Evolutionary conservation across 1,139 yeast species (phyloP).

Genomic region (Pichia sp.): DNA sequence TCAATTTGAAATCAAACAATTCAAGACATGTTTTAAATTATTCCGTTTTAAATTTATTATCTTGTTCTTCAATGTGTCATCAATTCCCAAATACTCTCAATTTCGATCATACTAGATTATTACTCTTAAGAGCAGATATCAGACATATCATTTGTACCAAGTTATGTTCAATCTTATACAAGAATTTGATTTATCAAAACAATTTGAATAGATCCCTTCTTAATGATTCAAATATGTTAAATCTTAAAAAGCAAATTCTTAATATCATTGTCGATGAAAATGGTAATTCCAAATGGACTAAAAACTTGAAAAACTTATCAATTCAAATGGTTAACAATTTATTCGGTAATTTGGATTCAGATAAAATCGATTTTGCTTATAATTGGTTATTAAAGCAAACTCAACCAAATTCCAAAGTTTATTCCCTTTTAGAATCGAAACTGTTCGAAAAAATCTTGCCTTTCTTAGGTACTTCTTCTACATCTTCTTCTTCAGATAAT

Average conservation of each 20-base stretch:
- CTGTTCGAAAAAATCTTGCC: slow-evolving; percentile 48
- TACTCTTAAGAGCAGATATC: slow-evolving; percentile 78
- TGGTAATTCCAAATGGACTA: slow-evolving; percentile 90
- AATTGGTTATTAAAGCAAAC: slow-evolving; percentile 85
- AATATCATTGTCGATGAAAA: slow-evolving; percentile 83
- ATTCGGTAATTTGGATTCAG: slow-evolving; percentile 29
- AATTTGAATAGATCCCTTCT: slow-evolving; percentile 32
- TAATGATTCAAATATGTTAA: slow-evolving; percentile 21
- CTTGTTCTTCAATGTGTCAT: slow-evolving; percentile 77
- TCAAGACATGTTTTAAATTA: slow-evolving; percentile 40
- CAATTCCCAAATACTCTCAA: slow-evolving; percentile 85
- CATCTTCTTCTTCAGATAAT: slow-evolving; percentile 2
- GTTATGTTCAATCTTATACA: slow-evolving; percentile 69
- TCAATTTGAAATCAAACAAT: slow-evolving; percentile 27
- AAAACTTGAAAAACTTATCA: slow-evolving; percentile 71
- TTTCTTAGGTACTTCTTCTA: slow-evolving; percentile 8
- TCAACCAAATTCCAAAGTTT: slow-evolving; percentile 79
- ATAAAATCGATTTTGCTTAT: slow-evolving; percentile 61
- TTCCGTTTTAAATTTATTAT: slow-evolving; percentile 58
- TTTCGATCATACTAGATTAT: slow-evolving; percentile 83
- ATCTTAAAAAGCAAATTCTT: slow-evolving; percentile 54
- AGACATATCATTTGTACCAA: slow-evolving; percentile 82
- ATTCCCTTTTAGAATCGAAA: slow-evolving; percentile 72
- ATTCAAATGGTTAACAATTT: slow-evolving; percentile 54
- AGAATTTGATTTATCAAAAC: slow-evolving; percentile 28